A percentile compares a stretch with the other conserved stretches of the same genome.
Conservation (phyloP, 2,329 filamentous ascomycete species). For the Amauroascus verrucosus region DNA sequence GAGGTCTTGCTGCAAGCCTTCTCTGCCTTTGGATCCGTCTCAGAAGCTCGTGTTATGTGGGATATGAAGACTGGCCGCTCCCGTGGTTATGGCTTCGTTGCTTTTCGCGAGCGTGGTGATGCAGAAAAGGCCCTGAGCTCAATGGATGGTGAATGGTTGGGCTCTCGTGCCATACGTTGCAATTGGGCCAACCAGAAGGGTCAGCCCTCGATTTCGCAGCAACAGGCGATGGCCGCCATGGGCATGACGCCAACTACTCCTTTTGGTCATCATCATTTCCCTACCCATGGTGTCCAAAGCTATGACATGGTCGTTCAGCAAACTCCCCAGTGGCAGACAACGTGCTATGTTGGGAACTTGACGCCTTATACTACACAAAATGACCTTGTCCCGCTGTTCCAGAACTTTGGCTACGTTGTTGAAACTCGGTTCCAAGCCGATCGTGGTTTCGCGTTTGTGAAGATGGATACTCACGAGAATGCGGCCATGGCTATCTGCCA, state of each 20-base stretch:
- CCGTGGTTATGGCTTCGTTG: slow-evolving; percentile 94
- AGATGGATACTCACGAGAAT: slow-evolving; percentile 98
- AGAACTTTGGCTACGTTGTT: slow-evolving; percentile 95
- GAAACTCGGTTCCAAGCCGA: slow-evolving; percentile 98
- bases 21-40: slow-evolving; percentile 88
- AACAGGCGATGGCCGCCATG: slow-evolving; percentile 94
- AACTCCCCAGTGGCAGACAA: slow-evolving; percentile 96
- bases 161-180: slow-evolving; percentile 93
- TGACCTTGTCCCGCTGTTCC: slow-evolving; percentile 93
- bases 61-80: slow-evolving; percentile 99
- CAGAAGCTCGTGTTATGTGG: slow-evolving; percentile 99
- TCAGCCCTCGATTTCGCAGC: slow-evolving; percentile 96
- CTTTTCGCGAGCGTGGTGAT: slow-evolving; percentile 85
- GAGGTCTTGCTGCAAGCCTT: slow-evolving; percentile 90
- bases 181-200: slow-evolving; percentile 99
- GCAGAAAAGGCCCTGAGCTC: slow-evolving; percentile 92
- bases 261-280: slow-evolving; percentile 95
- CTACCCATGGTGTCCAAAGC: slow-evolving; percentile 89
- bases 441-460: slow-evolving; percentile 95
- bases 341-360: slow-evolving; percentile 93
- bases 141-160: slow-evolving; percentile 99
- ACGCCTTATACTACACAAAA: slow-evolving; percentile 96
- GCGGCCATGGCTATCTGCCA: slow-evolving; percentile 98
- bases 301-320: slow-evolving; percentile 95
- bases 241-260: slow-evolving; percentile 93